phyloP scores from a whole-genome alignment of 805 yeast genomes.

The Zygoascus flipseniorum region DNA sequence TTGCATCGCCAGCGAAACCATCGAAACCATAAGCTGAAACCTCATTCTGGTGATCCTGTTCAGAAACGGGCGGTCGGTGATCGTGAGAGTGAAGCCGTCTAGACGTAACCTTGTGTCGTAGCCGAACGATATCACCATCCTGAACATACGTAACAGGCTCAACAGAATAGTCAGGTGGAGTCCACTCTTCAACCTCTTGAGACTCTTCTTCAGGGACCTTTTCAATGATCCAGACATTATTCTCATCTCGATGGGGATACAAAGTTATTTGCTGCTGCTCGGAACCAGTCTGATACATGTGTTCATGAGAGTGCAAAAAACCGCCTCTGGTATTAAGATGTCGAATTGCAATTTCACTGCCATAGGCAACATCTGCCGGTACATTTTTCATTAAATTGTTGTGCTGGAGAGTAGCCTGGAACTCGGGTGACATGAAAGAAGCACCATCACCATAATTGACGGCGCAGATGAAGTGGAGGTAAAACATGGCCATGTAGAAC shows the following conservation, averaged over 20 bases:
- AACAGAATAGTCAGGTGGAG: conserved; percentile 13
- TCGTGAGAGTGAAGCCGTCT: conserved; percentile 64
- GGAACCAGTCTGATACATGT: conserved; percentile 55
- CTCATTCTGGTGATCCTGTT: conserved; percentile 83
- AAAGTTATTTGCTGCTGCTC: conserved; percentile 84
- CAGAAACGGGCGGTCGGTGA: conserved; percentile 78
- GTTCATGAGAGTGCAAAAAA: conserved; percentile 72
- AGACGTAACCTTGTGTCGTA: conserved; percentile 65
- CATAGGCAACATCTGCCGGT: conserved; percentile 64
- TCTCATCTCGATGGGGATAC: conserved; percentile 77
- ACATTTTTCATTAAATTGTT: conserved; percentile 31
- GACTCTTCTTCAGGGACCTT: conserved; percentile 21
- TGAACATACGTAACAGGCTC: conserved; percentile 38
- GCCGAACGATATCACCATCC: conserved; percentile 49
- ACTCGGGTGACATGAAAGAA: conserved; percentile 55
- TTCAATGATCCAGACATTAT: conserved; percentile 72
- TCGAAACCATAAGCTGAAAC: conserved; percentile 65
- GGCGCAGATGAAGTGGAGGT: conserved; percentile 43
- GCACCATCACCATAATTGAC: conserved; percentile 50
- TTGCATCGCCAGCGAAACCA: conserved; percentile 54
- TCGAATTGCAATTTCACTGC: conserved; percentile 63
- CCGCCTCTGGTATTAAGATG: conserved; percentile 64
- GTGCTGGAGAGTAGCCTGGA: conserved; percentile 50
- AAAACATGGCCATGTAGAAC: conserved; percentile 50
- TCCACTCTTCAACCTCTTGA: conserved; percentile 18